phyloP scores from a whole-genome alignment of 2,329 filamentous ascomycete species.

The Hirsutella thompsonii region DNA sequence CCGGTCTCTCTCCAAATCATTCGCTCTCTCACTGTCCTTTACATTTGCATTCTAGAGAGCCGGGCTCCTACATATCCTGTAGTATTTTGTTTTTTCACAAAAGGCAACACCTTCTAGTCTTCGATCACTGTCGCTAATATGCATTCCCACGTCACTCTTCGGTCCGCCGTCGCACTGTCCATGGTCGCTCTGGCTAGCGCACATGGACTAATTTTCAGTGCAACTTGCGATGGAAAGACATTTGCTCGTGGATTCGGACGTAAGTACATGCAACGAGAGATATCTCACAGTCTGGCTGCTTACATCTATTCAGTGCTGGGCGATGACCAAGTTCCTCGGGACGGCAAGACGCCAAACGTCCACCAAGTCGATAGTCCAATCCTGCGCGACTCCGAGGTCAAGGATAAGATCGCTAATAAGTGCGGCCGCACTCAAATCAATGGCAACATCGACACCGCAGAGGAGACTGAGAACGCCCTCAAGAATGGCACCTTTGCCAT shows the following conservation, averaged over 20 bases:
- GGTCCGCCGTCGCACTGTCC: not conserved
- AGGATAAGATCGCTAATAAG: not conserved
- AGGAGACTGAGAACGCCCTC: not conserved
- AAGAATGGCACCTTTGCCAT: not conserved
- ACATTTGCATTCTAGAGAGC: too few species aligned
- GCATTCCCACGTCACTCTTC: not conserved
- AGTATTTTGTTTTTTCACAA: too few species aligned
- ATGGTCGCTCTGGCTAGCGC: not conserved
- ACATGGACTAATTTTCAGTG: not conserved
- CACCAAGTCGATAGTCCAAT: not conserved
- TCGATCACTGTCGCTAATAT: not conserved
- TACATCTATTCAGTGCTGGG: not conserved
- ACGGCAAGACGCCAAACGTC: not conserved
- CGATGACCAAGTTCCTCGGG: not conserved
- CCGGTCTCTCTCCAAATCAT: too few species aligned
- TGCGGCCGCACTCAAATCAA: not conserved
- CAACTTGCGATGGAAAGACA: not conserved
- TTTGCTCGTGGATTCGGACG: not conserved
- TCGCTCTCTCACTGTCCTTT: too few species aligned
- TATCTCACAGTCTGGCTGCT: too few species aligned
- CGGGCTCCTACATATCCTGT: too few species aligned
- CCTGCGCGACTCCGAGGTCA: not conserved
- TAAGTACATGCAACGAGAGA: too few species aligned
- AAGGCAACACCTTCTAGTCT: not conserved
- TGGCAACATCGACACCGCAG: not conserved